Evolutionary conservation across 352 stramenopile species (phyloP).

Genomic region (Pythium insidiosum): DNA sequence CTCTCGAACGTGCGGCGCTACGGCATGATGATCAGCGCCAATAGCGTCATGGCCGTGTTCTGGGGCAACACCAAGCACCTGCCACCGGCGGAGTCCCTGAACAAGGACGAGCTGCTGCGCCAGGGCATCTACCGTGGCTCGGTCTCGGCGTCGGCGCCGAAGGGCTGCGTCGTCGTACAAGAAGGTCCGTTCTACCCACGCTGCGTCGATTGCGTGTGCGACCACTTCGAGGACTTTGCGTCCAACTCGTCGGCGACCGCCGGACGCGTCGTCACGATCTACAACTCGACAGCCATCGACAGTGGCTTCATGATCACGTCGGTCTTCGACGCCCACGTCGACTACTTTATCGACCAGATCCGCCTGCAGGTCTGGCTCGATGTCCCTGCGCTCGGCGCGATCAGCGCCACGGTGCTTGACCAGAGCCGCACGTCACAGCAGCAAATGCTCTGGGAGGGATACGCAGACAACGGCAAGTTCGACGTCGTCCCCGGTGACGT

Average conservation of each 20-base stretch:
- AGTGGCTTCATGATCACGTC: background rate
- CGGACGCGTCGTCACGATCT: slow-evolving; percentile 2
- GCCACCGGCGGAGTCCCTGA: background rate
- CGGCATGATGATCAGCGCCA: slow-evolving; percentile 3
- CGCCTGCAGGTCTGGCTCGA: background rate
- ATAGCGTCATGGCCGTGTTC: slow-evolving; percentile 1
- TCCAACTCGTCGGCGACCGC: background rate
- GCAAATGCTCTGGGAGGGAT: slow-evolving; percentile 5
- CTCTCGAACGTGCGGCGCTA: slow-evolving; percentile 2
- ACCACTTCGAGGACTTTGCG: slow-evolving; percentile 7
- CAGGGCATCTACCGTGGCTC: slow-evolving; percentile 9
- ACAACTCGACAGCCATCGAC: slow-evolving; percentile 5
- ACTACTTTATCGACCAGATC: slow-evolving; percentile 9
- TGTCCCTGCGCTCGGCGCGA: background rate
- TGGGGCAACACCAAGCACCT: slow-evolving; percentile 5
- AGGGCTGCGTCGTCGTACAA: slow-evolving; percentile 4
- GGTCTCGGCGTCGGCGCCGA: background rate
- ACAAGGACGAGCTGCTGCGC: slow-evolving; percentile 6
- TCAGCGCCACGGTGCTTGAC: background rate
- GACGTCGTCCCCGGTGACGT: slow-evolving; percentile 6
- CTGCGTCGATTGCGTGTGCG: slow-evolving; percentile 2
- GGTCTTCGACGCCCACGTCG: slow-evolving; percentile 4
- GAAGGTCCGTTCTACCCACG: slow-evolving; percentile 3
- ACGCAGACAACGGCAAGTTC: slow-evolving; percentile 8
- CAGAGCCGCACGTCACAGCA: background rate